These are phyloP conservation scores for Marasmius sp. DNA, from an alignment of 1,284 basidiomycete genomes.

Conservation along the genomic window DNA sequence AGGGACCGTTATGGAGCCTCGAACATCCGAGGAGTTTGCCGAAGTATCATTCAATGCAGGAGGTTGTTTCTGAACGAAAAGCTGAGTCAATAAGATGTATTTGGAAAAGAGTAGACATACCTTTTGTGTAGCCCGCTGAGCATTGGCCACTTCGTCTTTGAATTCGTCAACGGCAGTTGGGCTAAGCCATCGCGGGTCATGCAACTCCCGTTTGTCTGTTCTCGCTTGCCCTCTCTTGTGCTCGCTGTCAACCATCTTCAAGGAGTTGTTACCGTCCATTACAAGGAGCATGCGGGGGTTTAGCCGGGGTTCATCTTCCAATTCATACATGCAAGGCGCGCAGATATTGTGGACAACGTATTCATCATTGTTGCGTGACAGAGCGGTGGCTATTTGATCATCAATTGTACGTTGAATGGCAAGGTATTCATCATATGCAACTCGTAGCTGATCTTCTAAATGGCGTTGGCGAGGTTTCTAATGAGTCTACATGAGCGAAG, in stretches of 20 bases:
- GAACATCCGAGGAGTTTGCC: no score
- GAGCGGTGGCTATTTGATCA: neutral
- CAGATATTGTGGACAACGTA: neutral
- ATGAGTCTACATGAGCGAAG: no score
- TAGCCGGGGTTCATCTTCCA: neutral
- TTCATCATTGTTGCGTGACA: neutral
- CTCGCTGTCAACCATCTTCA: constrained; percentile 27
- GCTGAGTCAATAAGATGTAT: no score
- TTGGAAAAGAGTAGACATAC: no score
- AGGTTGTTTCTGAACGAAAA: no score
- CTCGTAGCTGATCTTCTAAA: neutral
- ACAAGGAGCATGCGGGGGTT: constrained; percentile 15
- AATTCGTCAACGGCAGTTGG: constrained; percentile 25
- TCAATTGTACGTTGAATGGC: neutral
- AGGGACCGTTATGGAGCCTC: no score
- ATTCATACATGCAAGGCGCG: neutral
- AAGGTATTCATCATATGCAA: neutral
- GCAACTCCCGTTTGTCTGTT: constrained; percentile 4
- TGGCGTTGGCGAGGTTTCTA: no score
- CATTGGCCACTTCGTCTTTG: constrained; percentile 28
- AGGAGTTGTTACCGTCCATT: constrained; percentile 36
- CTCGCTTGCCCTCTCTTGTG: constrained; percentile 19
- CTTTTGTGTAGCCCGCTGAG: neutral
- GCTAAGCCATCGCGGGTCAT: constrained; percentile 17
- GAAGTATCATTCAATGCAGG: no score